Base-by-base conservation (phyloP, 768 basidiomycete genomes). In the Calvatia gigantea region DNA sequence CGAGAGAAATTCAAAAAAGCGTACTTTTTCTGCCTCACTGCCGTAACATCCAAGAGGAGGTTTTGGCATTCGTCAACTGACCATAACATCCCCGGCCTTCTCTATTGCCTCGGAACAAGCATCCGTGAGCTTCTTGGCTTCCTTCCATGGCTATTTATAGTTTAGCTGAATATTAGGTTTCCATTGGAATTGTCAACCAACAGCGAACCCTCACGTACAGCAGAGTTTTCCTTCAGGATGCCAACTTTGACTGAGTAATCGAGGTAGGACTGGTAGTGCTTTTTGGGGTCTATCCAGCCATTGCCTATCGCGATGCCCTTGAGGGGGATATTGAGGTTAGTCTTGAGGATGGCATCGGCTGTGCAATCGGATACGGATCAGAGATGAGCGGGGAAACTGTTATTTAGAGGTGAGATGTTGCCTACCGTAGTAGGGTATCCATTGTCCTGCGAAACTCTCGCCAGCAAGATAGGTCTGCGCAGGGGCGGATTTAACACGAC, bases 361-460 rank as follows among this genome's bases (percentile, higher is more conserved):
- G 58, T 19, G 58, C 19, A 47, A 38, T 51, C 54, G 56, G 32
- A 60, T 38, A 35, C 11, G 27, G 23, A 29, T 25, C 35, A 58
- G 32, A 25, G n/a, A n/a, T 46, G 38, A 27, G 43, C 29, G 19
- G 45, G 39, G 19, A 6, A 39, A 41, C 11, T 7, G 37, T 15
- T n/a, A 45, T 21, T 8, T 45, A 19, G 51, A 48, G 21, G 45
- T 11, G 42, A 1, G n/a, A n/a, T n/a, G n/a, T n/a, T n/a, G 66
- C 74, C 60, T 62, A 87, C 92, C 92, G 63, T 94, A 94, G 69
- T 92, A 96, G 3, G 97, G 97, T 63, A 99, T 96, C 75, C 89
- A 98, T 73, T 98, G 95, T 21, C 97, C 97, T 25, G 95, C 97
- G 69, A 85, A 99, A 58, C 92, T 94, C 76, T 99, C 97, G 57